Evolutionary conservation across 805 yeast genomes (phyloP), one percentile per base, ranked within the genome.

Genomic region (Starmerella cellae): DNA sequence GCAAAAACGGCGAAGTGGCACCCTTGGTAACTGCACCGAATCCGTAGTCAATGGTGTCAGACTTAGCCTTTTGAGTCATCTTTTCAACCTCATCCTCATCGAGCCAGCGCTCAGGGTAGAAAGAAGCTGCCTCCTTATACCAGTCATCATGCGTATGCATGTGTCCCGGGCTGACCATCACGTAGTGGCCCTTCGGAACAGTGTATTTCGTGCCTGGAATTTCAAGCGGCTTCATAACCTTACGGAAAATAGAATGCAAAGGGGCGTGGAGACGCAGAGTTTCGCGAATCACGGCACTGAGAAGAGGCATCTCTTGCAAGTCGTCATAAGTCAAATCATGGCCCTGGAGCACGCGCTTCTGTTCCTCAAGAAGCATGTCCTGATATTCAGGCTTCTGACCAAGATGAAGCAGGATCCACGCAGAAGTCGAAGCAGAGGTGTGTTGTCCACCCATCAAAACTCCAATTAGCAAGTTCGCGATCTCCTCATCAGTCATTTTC

Each of bases 371-470:
- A 39, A 91, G 63, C 58, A 78, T 81, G 45, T 87, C 81, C 67
- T 84, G 95, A 47, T 88, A 66, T 32, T 82, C 80, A 36, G 93
- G 94, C 56, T 75, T 70, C 55, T 80, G 94, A 51, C 85, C 96
- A 48, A 91, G 70, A 60, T 91, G 97, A 51, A 91, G 71, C 58
- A 91, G 67, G 57, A 77, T 77, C 98, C 98, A 91, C 16, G 96
- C 81, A 32, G 94, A 82, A 19, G 98, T 91, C 20, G 97, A 74
- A 35, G 97, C 91, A 49, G 94, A 81, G 22, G 98, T 91, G 63
- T 91, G 98, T 68, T 91, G 98, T 49, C 98, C 98, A 56, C 98
- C 98, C 98, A 91, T 91, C 48, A 91, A 70, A 42, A 91, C 80
- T 62, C 97, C 98, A 63, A 91, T 88, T 61, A 85, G 68, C 62